Percentiles rank a stretch among this genome's conserved stretches.
Conservation (phyloP, 225 moss, liverwort and hornwort genomes). For the Thuidium tamariscinum region DNA sequence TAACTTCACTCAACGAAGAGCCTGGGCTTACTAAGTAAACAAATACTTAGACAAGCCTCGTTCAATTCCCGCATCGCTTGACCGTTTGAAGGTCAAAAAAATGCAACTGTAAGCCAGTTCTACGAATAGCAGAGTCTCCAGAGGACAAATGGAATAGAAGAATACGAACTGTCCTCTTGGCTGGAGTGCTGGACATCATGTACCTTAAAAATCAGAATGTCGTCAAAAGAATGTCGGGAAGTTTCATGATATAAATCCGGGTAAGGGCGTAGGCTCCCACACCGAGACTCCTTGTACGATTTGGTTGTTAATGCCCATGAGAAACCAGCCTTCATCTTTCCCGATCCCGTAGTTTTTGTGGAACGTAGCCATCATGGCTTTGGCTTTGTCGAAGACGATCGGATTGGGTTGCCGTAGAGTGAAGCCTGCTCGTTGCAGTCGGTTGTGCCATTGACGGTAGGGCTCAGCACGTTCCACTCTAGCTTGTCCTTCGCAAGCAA, state of each 20-base stretch:
- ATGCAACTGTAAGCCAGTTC: neutral
- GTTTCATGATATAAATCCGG: slow-evolving; percentile 7
- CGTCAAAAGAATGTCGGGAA: neutral
- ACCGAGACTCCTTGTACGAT: slow-evolving; percentile 11
- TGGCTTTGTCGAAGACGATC: neutral
- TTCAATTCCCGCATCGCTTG: neutral
- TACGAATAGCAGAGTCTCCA: neutral
- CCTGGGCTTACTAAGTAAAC: neutral
- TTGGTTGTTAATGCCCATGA: slow-evolving; percentile 58
- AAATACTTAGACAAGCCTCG: neutral
- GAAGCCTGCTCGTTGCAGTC: slow-evolving; percentile 58
- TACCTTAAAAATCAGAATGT: neutral
- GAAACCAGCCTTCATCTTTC: slow-evolving; percentile 50
- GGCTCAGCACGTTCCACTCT: slow-evolving; percentile 57
- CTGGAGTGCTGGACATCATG: neutral
- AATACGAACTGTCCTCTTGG: neutral
- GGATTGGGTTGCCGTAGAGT: slow-evolving; percentile 15
- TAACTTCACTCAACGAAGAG: neutral
- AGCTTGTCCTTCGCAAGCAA: slow-evolving; percentile 71
- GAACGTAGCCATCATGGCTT: slow-evolving; percentile 21
- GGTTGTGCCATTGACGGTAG: slow-evolving; percentile 72
- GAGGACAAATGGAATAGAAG: neutral
- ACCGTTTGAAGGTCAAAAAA: neutral
- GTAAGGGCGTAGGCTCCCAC: slow-evolving; percentile 35
- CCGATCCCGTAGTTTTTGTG: slow-evolving; percentile 45